Evolutionary conservation across 2,329 filamentous ascomycete genomes (phyloP).

Genomic region (Curvularia sp.): DNA sequence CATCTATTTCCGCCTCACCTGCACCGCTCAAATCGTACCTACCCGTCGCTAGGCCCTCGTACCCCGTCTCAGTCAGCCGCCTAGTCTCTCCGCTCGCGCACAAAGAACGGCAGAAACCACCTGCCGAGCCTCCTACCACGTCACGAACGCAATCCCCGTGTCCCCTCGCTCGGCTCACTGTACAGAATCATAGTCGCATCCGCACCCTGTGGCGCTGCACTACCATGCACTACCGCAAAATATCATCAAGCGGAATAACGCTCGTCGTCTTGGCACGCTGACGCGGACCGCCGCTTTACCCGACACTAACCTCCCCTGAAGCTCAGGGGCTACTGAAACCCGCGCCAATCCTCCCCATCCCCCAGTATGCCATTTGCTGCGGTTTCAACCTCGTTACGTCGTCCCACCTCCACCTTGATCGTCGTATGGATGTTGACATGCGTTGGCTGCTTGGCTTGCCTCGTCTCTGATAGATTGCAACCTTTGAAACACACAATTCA

Average conservation of each 20-base stretch:
- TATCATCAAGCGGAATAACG: constrained; percentile 14
- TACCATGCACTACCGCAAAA: constrained; percentile 14
- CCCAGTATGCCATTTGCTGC: not conserved
- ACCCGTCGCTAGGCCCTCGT: no score
- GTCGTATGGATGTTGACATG: not conserved
- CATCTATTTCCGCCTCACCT: not conserved
- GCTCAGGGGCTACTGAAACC: constrained; percentile 11
- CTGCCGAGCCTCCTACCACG: not conserved
- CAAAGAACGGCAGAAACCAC: not conserved
- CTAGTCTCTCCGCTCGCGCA: not conserved
- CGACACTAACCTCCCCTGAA: constrained; percentile 13
- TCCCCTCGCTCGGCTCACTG: constrained; percentile 1
- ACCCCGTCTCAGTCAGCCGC: not conserved
- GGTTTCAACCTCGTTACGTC: not conserved
- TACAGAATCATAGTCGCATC: constrained; percentile 3
- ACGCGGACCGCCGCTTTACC: constrained; percentile 22
- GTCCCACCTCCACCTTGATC: not conserved
- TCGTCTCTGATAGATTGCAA: not conserved
- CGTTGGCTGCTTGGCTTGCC: not conserved
- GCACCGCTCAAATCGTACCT: not conserved
- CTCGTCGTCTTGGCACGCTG: constrained; percentile 21
- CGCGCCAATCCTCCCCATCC: not conserved
- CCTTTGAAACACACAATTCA: not conserved
- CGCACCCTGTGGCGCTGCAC: not conserved
- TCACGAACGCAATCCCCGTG: constrained; percentile 1